Evolutionary conservation across 2,329 filamentous ascomycete species (phyloP), one percentile per base, ranked within the genome.

Genomic region (Aspergillus proliferans): DNA sequence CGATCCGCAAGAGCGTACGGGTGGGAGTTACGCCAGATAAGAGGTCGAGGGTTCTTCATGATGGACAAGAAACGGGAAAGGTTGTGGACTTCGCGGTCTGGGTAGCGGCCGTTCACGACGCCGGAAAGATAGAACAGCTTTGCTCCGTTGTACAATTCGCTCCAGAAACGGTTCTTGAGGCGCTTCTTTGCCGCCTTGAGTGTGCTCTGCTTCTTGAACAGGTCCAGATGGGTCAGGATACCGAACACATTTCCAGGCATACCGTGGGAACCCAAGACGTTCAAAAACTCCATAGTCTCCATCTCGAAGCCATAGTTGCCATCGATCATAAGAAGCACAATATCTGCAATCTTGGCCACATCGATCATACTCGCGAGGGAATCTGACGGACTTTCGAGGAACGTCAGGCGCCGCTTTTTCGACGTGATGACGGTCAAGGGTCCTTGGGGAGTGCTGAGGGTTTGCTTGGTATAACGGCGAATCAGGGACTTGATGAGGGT

Each of bases 201-300:
- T 0, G 88, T 86, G 61, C 94, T 91, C 49, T 93, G 92, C 64
- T 96, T 97, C 64, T 85, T 83, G 76, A 98, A 98, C 12, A 98
- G 76, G 66, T 98, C 93, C 52, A 98, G 77, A 75, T 98, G 94
- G 14, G 93, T 97, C 41, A 98, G 79, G 49, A 98, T 91, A 46
- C 93, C 93, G 66, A 98, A 97, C 34, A 98, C 91, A 61, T 98
- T 98, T 56, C 93, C 92, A 0, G 94, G 93, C 92, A 98, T 97
- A 69, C 93, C 93, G 26, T 88, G 95, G 2, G 89, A 83, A n/a
- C 88, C 86, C 45, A 98, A 76, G 15, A 96, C 85, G 60, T 96
- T 97, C 64, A 98, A 75, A 53, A 98, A 98, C 71, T 98, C 93
- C 93, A 98, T 98, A 0, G 93, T 98, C 78, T 98, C 93, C 93